Evolutionary conservation across 805 yeast genomes (phyloP).

Genomic region (Saccharomycopsis sp.): DNA sequence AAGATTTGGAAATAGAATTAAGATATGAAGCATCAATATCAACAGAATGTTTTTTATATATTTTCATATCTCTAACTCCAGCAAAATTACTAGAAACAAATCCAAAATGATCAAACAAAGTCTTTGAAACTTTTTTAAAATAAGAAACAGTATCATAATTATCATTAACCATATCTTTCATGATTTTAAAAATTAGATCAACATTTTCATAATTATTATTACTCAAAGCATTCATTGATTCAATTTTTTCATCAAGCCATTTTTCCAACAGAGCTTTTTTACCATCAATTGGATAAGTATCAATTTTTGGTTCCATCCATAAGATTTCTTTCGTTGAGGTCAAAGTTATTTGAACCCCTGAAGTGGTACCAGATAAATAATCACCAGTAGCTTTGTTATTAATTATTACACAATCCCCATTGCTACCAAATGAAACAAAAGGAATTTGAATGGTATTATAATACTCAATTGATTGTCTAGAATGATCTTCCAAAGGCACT

Average conservation of each 20-base stretch:
- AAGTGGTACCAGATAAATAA: neutral
- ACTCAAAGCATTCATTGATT: neutral
- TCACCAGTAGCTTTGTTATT: slow-evolving; percentile 1
- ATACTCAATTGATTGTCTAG: slow-evolving; percentile 10
- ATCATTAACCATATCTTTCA: slow-evolving; percentile 4
- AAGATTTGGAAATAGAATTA: neutral
- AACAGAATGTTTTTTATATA: neutral
- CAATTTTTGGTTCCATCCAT: slow-evolving; percentile 5
- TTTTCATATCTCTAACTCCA: neutral
- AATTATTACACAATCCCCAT: slow-evolving; percentile 10
- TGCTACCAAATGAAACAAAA: slow-evolving; percentile 5
- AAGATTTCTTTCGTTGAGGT: slow-evolving; percentile 7
- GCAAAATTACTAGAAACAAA: slow-evolving; percentile 2
- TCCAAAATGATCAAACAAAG: slow-evolving; percentile 12
- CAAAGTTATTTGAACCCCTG: slow-evolving; percentile 3
- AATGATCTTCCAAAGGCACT: no score
- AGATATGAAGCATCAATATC: slow-evolving; percentile 8
- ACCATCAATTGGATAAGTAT: slow-evolving; percentile 14
- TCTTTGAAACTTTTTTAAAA: slow-evolving; percentile 4
- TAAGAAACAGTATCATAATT: slow-evolving; percentile 1
- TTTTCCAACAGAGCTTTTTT: slow-evolving; percentile 14
- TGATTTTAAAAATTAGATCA: slow-evolving; percentile 10
- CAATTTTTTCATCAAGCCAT: slow-evolving; percentile 12
- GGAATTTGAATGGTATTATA: slow-evolving; percentile 14
- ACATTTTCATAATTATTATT: slow-evolving; percentile 6